Evolutionary conservation across 1,284 basidiomycete species (phyloP).

Genomic region (Stereum hirsutum): DNA sequence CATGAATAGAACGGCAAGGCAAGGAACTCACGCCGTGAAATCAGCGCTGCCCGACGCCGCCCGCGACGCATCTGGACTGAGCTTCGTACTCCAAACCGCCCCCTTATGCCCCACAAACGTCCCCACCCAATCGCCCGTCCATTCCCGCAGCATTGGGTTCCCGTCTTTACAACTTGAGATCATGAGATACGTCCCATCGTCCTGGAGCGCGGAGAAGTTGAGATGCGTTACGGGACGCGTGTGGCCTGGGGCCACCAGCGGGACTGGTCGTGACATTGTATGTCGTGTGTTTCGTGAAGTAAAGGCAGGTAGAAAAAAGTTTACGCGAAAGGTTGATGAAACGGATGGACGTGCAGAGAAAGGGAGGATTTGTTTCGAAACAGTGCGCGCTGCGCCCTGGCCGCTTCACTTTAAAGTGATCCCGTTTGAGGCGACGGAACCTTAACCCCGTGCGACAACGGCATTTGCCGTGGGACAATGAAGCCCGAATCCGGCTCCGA

Average conservation of each 20-base stretch:
- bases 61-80: slow-evolving; percentile 78
- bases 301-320: too few species aligned
- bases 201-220: slow-evolving; percentile 79
- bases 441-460: too few species aligned
- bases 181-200: slow-evolving; percentile 80
- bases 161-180: slow-evolving; percentile 96
- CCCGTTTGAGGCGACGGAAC: too few species aligned
- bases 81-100: slow-evolving; percentile 95
- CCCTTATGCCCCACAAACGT: slow-evolving; percentile 99
- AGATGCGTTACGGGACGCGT: slow-evolving; percentile 90
- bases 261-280: too few species aligned
- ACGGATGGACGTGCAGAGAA: too few species aligned
- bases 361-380: too few species aligned
- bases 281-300: too few species aligned
- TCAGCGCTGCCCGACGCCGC: slow-evolving; percentile 95
- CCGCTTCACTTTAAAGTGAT: too few species aligned
- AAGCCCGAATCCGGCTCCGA: too few species aligned
- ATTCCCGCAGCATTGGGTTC: slow-evolving; percentile 92
- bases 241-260: slow-evolving; percentile 73
- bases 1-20: not conserved
- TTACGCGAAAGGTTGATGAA: too few species aligned
- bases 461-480: too few species aligned
- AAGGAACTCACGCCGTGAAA: slow-evolving; percentile 81
- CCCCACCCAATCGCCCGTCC: slow-evolving; percentile 98
- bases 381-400: too few species aligned